Conservation (phyloP, 108 stramenopile genomes). For the Fistulifera pelliculosa region DNA sequence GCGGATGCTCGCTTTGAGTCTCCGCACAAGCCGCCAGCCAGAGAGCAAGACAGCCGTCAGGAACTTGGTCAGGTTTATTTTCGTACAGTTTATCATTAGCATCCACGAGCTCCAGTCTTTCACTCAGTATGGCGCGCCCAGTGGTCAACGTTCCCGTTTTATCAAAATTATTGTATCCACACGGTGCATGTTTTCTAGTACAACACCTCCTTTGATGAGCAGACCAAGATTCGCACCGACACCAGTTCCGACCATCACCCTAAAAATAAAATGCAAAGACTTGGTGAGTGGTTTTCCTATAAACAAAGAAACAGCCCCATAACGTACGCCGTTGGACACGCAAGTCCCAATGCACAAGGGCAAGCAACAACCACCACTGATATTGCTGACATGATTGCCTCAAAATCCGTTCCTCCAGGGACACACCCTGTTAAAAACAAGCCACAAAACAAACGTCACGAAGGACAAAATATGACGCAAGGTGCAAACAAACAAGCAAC, state of each 20-base stretch:
- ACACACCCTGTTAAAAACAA: slow-evolving; percentile 19
- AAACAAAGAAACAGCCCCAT: too few relatives aligned
- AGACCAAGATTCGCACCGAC: slow-evolving; percentile 86
- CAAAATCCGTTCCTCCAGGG: slow-evolving; percentile 38
- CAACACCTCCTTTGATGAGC: slow-evolving; percentile 90
- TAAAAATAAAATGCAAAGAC: too few relatives aligned
- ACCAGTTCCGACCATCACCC: slow-evolving; percentile 93
- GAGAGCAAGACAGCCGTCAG: slow-evolving; percentile 14
- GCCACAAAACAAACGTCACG: slow-evolving; percentile 70
- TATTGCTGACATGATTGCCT: slow-evolving; percentile 57
- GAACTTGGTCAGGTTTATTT: slow-evolving; percentile 5
- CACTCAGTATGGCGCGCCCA: slow-evolving; percentile 55
- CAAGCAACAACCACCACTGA: slow-evolving; percentile 94
- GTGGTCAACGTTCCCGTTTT: slow-evolving; percentile 93
- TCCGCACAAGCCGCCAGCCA: slow-evolving; percentile 73
- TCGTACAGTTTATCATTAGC: slow-evolving; percentile 10
- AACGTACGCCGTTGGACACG: slow-evolving; percentile 97
- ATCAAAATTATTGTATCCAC: slow-evolving; percentile 87
- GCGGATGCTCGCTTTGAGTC: slow-evolving; percentile 57
- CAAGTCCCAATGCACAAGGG: slow-evolving; percentile 95
- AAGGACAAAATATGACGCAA: slow-evolving; percentile 55
- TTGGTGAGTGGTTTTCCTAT: too few relatives aligned
- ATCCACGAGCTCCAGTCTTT: slow-evolving; percentile 30
- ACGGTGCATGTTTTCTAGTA: slow-evolving; percentile 65
- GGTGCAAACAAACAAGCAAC: slow-evolving; percentile 91